phyloP scores from a whole-genome alignment of 1,284 basidiomycete species.

The Moesziomyces sp. region DNA sequence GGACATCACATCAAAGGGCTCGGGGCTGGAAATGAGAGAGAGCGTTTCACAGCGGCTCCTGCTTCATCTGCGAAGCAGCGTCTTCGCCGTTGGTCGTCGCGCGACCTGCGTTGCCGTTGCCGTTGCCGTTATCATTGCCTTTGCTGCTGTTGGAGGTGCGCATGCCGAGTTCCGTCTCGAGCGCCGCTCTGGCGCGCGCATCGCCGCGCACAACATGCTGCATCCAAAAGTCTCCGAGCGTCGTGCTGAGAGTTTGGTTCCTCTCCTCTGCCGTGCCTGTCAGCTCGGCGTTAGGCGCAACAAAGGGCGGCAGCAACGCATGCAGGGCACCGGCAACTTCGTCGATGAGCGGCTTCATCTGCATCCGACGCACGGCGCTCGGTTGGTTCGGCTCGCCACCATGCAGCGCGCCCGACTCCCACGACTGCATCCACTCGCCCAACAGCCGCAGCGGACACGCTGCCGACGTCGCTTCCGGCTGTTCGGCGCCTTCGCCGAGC shows the following conservation, averaged over 20 bases:
- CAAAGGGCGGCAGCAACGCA: slow-evolving; percentile 40
- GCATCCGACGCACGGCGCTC: slow-evolving; percentile 15
- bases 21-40: not conserved
- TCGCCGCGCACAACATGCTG: slow-evolving; percentile 28
- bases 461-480: slow-evolving; percentile 3
- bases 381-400: slow-evolving; percentile 4
- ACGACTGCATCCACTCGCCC: slow-evolving; percentile 51
- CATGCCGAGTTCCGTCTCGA: slow-evolving; percentile 44
- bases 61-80: slow-evolving; percentile 4
- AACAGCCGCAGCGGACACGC: slow-evolving; percentile 39
- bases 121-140: not conserved
- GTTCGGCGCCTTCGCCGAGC: slow-evolving; percentile 24
- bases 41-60: slow-evolving; percentile 8
- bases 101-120: not conserved
- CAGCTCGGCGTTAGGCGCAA: slow-evolving; percentile 30
- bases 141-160: slow-evolving; percentile 3
- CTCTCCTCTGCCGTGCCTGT: slow-evolving; percentile 22
- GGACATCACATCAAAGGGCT: not conserved
- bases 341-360: slow-evolving; percentile 32
- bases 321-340: slow-evolving; percentile 39
- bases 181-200: slow-evolving; percentile 29
- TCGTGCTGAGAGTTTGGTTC: slow-evolving; percentile 8
- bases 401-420: slow-evolving; percentile 35
- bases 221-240: slow-evolving; percentile 49
- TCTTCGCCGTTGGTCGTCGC: not conserved